These are phyloP conservation scores for Cladorrhinum sp. DNA, from an alignment of 2,329 filamentous ascomycete species.

Conservation along the genomic window DNA sequence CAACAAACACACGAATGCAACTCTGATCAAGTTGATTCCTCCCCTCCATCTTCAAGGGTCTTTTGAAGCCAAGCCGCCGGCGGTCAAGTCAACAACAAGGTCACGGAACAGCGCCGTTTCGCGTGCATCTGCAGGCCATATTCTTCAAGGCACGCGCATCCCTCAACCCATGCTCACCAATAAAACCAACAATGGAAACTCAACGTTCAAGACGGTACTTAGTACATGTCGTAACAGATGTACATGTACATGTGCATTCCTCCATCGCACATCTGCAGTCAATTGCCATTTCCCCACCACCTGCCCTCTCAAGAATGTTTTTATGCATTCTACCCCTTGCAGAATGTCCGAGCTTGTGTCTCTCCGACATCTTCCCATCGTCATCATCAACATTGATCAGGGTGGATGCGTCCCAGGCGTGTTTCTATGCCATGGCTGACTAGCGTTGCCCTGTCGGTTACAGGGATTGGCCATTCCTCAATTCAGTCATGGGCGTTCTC, in stretches of 20 bases:
- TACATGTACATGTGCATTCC: background rate
- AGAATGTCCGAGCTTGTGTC: background rate
- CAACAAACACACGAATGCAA: background rate
- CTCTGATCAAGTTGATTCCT: background rate
- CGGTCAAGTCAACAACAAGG: background rate
- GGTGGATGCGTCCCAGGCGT: background rate
- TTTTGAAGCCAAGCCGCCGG: background rate
- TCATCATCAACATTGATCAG: background rate
- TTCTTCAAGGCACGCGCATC: background rate
- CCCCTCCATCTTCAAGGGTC: background rate
- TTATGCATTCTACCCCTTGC: background rate
- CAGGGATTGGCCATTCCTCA: constrained; percentile 20
- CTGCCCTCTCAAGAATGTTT: background rate
- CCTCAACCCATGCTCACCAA: background rate
- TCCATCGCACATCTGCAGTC: background rate
- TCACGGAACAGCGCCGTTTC: background rate
- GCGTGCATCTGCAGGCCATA: background rate
- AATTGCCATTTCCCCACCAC: background rate
- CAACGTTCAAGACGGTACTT: background rate
- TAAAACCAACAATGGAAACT: too few relatives aligned
- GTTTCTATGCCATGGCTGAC: constrained; percentile 17
- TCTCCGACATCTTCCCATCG: background rate
- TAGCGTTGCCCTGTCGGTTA: constrained; percentile 12
- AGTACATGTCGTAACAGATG: too few relatives aligned
- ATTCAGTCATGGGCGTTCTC: constrained; percentile 9